Conservation (phyloP, 805 yeast genomes). For the Candida corydali region DNA sequence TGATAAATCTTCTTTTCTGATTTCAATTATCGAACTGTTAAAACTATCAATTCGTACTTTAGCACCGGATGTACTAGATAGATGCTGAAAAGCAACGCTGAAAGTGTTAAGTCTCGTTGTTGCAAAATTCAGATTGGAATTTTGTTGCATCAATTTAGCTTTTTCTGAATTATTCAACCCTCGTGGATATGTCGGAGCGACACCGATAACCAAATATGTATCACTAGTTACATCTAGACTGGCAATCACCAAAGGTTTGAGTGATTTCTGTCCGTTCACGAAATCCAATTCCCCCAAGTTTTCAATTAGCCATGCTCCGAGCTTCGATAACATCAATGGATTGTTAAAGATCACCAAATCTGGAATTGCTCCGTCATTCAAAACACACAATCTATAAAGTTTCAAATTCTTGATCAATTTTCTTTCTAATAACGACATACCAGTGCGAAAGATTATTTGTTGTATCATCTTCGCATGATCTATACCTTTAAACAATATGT, state of each 20-base stretch:
- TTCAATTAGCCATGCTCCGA: conserved; percentile 90
- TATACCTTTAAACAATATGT: conserved; percentile 64
- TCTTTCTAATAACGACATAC: conserved; percentile 85
- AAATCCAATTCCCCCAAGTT: conserved; percentile 77
- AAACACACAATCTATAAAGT: conserved; percentile 78
- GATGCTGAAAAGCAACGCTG: conserved; percentile 86
- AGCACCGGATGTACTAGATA: conserved; percentile 81
- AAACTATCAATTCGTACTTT: conserved; percentile 89
- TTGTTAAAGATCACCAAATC: conserved; percentile 74
- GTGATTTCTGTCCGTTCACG: conserved; percentile 31
- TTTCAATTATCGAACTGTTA: conserved; percentile 90
- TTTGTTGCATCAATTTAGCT: conserved; percentile 25
- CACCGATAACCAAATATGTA: conserved; percentile 82
- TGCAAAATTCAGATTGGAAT: conserved; percentile 37
- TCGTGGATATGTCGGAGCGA: conserved; percentile 76
- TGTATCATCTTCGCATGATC: conserved; percentile 81
- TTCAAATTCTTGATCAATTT: conserved; percentile 73
- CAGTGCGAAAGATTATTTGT: conserved; percentile 78
- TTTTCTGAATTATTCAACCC: conserved; percentile 34
- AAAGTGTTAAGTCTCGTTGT: conserved; percentile 67
- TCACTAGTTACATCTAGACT: conserved; percentile 68
- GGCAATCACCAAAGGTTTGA: conserved; percentile 83
- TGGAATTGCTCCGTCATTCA: conserved; percentile 75
- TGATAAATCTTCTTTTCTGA: conserved; percentile 79
- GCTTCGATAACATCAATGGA: conserved; percentile 77